Evolutionary conservation across 78 protist species (phyloP).

Genomic region (Dictyostelium purpureum): DNA sequence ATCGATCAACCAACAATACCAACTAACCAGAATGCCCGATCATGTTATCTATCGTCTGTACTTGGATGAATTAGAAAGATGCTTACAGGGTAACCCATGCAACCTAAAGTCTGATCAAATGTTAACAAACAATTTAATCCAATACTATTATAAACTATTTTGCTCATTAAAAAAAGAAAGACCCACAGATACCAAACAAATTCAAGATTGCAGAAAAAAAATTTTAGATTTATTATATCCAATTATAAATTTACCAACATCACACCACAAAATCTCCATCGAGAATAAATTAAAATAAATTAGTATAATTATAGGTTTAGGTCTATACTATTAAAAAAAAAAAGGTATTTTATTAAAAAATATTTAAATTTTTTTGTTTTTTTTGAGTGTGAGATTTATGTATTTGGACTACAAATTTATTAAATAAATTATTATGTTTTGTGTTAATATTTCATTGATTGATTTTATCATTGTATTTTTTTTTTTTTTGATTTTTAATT

Average conservation of each 20-base stretch:
- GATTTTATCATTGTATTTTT: neutral
- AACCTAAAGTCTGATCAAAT: neutral
- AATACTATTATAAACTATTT: neutral
- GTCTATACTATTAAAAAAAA: neutral
- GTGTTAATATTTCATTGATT: neutral
- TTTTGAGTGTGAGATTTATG: neutral
- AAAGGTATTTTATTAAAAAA: neutral
- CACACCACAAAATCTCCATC: neutral
- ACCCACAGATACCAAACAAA: neutral
- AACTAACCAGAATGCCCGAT: neutral
- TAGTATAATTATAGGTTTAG: neutral
- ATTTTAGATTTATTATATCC: neutral
- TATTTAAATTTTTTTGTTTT: neutral
- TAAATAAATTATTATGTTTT: too few relatives aligned
- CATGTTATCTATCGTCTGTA: neutral
- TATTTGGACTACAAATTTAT: neutral
- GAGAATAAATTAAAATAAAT: neutral
- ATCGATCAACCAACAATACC: neutral
- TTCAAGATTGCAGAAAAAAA: neutral
- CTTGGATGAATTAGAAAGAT: neutral
- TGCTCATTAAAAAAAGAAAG: neutral
- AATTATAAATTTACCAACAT: neutral
- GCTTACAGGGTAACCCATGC: neutral
- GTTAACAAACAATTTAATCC: neutral
- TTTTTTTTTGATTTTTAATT: neutral